A percentile compares a stretch with the other conserved stretches of the same genome.
phyloP scores from a whole-genome alignment of 257 asterid species.

The Solanum arcanum region DNA sequence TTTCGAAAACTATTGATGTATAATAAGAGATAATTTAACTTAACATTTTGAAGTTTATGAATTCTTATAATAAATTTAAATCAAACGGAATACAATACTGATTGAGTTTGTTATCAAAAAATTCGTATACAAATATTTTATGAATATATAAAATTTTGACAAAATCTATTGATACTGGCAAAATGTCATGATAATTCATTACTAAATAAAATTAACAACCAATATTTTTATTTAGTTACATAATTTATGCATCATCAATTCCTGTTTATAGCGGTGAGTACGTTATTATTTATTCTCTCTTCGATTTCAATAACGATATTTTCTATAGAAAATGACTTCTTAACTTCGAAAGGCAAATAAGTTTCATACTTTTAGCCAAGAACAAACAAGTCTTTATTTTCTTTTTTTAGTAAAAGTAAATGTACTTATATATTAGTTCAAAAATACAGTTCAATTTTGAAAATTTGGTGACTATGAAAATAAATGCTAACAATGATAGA shows the following conservation, averaged over 20 bases:
- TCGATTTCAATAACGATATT: not conserved
- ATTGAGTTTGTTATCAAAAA: not conserved
- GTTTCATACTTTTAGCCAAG: not conserved
- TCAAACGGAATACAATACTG: not conserved
- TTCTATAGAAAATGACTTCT: not conserved
- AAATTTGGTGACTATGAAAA: not conserved
- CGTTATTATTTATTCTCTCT: not conserved
- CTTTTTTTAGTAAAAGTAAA: not conserved
- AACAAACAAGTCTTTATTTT: not conserved
- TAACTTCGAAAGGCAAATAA: not conserved
- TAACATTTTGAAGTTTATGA: not conserved
- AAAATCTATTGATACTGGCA: too few relatives aligned
- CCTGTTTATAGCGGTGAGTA: not conserved
- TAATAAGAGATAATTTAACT: not conserved
- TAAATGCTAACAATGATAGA: not conserved
- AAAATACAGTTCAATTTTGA: not conserved
- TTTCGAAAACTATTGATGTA: not conserved
- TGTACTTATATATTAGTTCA: not conserved
- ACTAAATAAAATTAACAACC: not conserved
- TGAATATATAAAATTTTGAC: not conserved
- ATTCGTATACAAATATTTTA: not conserved
- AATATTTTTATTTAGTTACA: not conserved
- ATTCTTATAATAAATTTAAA: accelerated
- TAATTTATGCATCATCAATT: not conserved
- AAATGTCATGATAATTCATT: not conserved